Conservation (phyloP, 1,284 basidiomycete genomes). For the Cutaneotrichosporon sp. region DNA sequence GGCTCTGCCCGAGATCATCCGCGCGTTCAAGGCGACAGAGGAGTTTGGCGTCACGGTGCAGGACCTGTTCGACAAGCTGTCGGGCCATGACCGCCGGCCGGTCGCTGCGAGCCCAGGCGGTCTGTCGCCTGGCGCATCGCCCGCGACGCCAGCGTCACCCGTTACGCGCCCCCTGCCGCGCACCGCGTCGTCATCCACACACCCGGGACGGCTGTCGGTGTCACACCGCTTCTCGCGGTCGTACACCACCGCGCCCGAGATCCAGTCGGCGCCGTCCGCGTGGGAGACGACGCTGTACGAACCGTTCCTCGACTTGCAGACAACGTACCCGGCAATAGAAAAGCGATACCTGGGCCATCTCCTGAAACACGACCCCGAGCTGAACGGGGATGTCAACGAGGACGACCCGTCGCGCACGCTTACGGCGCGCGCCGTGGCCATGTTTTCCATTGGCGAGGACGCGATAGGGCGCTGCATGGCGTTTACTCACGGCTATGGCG, state of each 20-base stretch:
- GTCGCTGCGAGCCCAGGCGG: too few species aligned
- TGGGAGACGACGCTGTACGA: slow-evolving; percentile 90
- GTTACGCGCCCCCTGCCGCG: background rate
- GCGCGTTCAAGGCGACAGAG: slow-evolving; percentile 66
- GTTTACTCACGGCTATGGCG: slow-evolving; percentile 84
- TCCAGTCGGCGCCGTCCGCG: slow-evolving; percentile 15
- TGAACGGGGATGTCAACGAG: slow-evolving; percentile 40
- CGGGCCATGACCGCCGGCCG: slow-evolving; percentile 3
- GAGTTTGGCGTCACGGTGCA: slow-evolving; percentile 68
- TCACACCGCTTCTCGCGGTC: slow-evolving; percentile 37
- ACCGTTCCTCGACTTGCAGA: slow-evolving; percentile 82
- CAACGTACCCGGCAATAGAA: slow-evolving; percentile 73
- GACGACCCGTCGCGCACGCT: slow-evolving; percentile 62
- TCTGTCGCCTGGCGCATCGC: slow-evolving; percentile 1
- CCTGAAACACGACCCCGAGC: slow-evolving; percentile 51
- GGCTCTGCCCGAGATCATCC: slow-evolving; percentile 65
- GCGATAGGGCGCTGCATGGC: slow-evolving; percentile 65
- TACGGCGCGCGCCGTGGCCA: slow-evolving; percentile 63
- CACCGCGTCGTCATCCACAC: slow-evolving; percentile 5
- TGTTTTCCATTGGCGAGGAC: slow-evolving; percentile 72
- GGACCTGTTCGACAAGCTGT: slow-evolving; percentile 64
- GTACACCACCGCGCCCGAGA: slow-evolving; percentile 16
- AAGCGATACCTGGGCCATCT: slow-evolving; percentile 59
- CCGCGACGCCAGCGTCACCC: slow-evolving; percentile 10
- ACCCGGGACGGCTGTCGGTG: slow-evolving; percentile 16